These are phyloP conservation scores for Flaveria trinervia DNA, from an alignment of 129 eudicot genomes.

Conservation along the genomic window DNA sequence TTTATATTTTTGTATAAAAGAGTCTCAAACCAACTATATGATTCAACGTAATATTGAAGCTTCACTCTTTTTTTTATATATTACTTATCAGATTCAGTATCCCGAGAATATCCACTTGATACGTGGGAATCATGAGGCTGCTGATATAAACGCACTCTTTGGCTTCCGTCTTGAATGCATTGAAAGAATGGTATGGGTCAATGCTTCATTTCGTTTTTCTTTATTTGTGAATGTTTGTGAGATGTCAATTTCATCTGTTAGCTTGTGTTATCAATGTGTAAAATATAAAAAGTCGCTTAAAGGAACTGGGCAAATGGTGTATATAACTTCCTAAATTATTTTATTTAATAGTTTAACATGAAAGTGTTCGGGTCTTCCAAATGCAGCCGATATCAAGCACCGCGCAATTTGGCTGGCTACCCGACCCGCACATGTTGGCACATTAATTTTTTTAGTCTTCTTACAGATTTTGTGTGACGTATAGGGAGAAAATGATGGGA, in stretches of 20 bases:
- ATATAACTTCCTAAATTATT: not conserved
- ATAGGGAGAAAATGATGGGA: constrained; percentile 97
- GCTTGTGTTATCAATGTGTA: not conserved
- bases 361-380: not conserved
- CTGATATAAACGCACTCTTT: constrained; percentile 97
- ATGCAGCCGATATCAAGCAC: not conserved
- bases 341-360: not conserved
- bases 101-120: constrained; percentile 97
- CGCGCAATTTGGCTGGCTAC: not conserved
- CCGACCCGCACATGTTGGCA: not conserved
- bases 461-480: constrained; percentile 10
- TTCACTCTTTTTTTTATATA: not conserved
- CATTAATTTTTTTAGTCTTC: not conserved
- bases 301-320: not conserved
- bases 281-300: not conserved
- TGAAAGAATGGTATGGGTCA: constrained; percentile 83
- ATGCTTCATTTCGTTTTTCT: not conserved
- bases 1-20: not conserved
- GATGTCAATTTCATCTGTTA: not conserved
- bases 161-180: constrained; percentile 99
- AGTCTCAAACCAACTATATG: not conserved
- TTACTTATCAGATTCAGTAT: constrained; percentile 70
- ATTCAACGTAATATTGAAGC: constrained; percentile 8
- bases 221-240: not conserved
- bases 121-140: constrained; percentile 99